Conservation (phyloP, 345 rosid genomes). For the Pugionium cornutum region DNA sequence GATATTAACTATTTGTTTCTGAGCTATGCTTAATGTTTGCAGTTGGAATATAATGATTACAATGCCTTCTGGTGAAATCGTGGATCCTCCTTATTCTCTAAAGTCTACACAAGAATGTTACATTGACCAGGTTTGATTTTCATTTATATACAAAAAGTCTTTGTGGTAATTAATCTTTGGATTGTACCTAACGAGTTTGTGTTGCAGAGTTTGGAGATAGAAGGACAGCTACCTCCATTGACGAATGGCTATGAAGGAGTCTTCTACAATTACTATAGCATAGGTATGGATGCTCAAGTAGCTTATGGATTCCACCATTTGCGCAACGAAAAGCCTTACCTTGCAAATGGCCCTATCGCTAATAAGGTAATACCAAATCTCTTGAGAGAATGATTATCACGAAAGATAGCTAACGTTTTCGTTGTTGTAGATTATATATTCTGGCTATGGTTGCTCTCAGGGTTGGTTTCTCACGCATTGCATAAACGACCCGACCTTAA, state of each 20-base stretch:
- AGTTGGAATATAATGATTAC: conserved; percentile 80
- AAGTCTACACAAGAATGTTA: conserved; percentile 58
- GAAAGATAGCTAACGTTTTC: not conserved
- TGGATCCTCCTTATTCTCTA: conserved; percentile 75
- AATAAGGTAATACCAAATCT: conserved; percentile 60
- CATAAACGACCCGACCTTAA: conserved; percentile 76
- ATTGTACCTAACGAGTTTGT: not conserved
- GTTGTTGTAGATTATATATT: conserved; percentile 73
- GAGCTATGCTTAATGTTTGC: conserved; percentile 29
- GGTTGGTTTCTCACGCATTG: conserved; percentile 99
- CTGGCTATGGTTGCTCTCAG: conserved; percentile 87
- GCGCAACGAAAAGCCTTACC: conserved; percentile 90
- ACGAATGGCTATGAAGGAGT: conserved; percentile 71
- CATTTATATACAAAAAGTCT: not conserved
- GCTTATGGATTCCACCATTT: conserved; percentile 96
- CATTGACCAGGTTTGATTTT: conserved; percentile 59
- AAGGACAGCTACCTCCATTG: conserved; percentile 62
- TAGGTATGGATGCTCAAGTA: conserved; percentile 99
- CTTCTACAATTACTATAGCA: conserved; percentile 91
- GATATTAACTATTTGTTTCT: conserved; percentile 6
- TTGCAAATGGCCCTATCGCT: conserved; percentile 92
- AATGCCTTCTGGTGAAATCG: conserved; percentile 67
- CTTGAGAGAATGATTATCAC: conserved; percentile 2
- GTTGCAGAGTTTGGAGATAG: conserved; percentile 53
- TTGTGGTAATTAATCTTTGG: conserved; percentile 27